Evolutionary conservation across 78 protist species (phyloP), one percentile per base, ranked within the genome.

Genomic region (Dictyostelium purpureum): DNA sequence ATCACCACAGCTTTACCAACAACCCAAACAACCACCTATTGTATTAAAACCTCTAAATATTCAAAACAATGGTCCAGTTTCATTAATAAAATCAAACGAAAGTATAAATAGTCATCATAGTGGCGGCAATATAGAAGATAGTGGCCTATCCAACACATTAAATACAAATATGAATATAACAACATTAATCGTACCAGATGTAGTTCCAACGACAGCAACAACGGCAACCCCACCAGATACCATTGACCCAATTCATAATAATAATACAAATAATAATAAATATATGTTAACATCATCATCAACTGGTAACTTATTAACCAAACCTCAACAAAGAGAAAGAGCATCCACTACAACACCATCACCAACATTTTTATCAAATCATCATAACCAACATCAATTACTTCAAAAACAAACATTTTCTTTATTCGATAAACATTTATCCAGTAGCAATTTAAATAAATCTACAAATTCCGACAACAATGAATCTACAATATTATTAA

Each of bases 321-420:
- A 28, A 28, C 18, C 71, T 33, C 28, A 24, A 76, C 87, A 57
- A 42, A 79, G 87, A 47, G 87, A 79, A 43, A 79, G 87, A 79
- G 7, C 87, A 28, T 63, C 76, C 6, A 43, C 87, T 24, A 42
- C 45, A 47, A 42, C 38, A 63, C 59, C 73, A 19, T n/a, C 87
- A 57, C 47, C 74, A n/a, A 57, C 71, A n/a, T 51, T 57, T 38
- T 77, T 40, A 28, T 49, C 71, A 33, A 63, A 63, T 33, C 71
- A 63, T 63, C 71, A 63, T 33, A 71, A 71, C 14, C 78, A 38
- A 71, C 37, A 43, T 71, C 78, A 71, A 71, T 40, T 19, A 57
- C 71, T 40, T 28, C 59, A 28, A 47, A 19, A 37, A 26, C 73
- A 52, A 77, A 21, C 31, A 11, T n/a, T 35, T 16, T 35, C 38